These are phyloP conservation scores for Talaromyces pinophilus DNA, from an alignment of 2,329 filamentous ascomycete genomes.

Conservation along the genomic window DNA sequence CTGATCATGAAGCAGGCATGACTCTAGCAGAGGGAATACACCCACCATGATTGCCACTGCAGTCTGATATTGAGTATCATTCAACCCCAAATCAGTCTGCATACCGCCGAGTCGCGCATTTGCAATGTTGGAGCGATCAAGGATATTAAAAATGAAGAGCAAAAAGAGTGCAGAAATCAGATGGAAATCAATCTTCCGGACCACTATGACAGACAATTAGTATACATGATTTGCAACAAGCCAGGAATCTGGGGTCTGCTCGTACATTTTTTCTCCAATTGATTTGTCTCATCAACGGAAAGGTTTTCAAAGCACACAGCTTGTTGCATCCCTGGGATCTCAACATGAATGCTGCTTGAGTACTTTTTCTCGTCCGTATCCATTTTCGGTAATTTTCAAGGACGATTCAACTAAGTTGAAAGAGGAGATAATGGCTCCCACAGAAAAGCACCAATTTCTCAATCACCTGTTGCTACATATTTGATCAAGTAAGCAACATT, in stretches of 20 bases:
- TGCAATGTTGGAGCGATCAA: constrained; percentile 69
- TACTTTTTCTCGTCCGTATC: background rate
- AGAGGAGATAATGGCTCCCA: background rate
- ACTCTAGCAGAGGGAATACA: too few species aligned
- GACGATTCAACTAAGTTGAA: background rate
- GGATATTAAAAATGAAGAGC: constrained; percentile 36
- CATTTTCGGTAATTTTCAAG: background rate
- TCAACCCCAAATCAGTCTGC: constrained; percentile 60
- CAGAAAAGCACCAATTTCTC: background rate
- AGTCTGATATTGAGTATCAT: constrained; percentile 63
- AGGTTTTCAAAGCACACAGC: background rate
- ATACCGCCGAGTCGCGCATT: constrained; percentile 66
- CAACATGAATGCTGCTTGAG: background rate
- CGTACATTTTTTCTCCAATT: background rate
- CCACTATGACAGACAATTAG: background rate
- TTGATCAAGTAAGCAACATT: background rate
- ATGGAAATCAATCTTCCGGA: background rate
- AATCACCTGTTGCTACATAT: background rate
- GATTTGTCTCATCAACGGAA: background rate
- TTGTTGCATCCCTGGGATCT: background rate
- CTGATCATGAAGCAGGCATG: too few species aligned
- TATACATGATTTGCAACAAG: background rate
- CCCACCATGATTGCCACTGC: constrained; percentile 64
- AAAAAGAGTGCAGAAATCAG: background rate
- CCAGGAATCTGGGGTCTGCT: background rate